Conservation (phyloP, 257 asterid species). For the Penstemon barbatus region DNA sequence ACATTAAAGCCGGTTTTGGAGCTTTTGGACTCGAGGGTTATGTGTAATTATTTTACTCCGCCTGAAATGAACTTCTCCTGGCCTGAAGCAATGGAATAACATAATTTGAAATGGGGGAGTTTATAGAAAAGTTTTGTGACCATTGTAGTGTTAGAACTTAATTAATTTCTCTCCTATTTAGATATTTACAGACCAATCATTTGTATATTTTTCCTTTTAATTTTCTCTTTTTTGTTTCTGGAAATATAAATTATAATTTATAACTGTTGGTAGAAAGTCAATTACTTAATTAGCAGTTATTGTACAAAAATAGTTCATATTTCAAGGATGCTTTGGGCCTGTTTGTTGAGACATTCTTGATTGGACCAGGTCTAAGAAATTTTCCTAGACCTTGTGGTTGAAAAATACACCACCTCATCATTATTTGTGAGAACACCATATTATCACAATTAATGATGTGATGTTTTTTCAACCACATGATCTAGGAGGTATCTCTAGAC, state of each 20-base stretch:
- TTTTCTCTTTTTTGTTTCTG: background rate
- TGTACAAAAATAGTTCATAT: slow-evolving; percentile 55
- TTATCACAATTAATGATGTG: too few species aligned
- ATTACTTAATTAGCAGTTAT: slow-evolving; percentile 24
- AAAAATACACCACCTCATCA: too few species aligned
- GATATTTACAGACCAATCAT: slow-evolving; percentile 27
- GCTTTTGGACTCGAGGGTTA: slow-evolving; percentile 65
- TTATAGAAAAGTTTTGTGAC: slow-evolving; percentile 26
- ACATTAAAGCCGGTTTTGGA: slow-evolving; percentile 75
- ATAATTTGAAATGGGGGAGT: slow-evolving; percentile 29
- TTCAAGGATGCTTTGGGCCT: slow-evolving; percentile 23
- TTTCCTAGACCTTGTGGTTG: too few species aligned
- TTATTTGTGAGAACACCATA: too few species aligned
- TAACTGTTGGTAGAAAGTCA: slow-evolving; percentile 34
- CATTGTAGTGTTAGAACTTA: slow-evolving; percentile 43
- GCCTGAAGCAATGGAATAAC: slow-evolving; percentile 68
- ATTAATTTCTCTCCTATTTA: background rate
- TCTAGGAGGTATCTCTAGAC: too few species aligned
- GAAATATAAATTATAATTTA: slow-evolving; percentile 30
- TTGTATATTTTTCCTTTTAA: slow-evolving; percentile 32
- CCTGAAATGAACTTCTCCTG: slow-evolving; percentile 67
- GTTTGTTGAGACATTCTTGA: too few species aligned
- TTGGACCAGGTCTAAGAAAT: too few species aligned
- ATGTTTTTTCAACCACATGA: too few species aligned
- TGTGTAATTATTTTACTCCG: slow-evolving; percentile 65